These are phyloP conservation scores for Elymus sibiricus DNA, from an alignment of 176 grass and related monocot species.

Conservation along the genomic window DNA sequence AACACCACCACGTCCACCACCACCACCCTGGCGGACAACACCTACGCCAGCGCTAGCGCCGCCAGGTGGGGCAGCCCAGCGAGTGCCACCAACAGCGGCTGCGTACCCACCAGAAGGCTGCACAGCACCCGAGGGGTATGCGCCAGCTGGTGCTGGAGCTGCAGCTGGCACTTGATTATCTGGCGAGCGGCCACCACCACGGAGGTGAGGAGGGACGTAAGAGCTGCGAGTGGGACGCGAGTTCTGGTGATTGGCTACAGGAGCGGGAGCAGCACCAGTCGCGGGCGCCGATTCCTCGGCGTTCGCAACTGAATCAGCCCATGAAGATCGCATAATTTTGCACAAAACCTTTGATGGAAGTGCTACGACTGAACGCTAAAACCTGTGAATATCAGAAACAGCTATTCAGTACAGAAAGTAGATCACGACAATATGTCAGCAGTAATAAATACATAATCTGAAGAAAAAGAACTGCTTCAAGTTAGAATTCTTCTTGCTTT, in stretches of 20 bases:
- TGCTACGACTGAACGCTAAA: constrained; percentile 19
- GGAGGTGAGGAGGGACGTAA: constrained; percentile 91
- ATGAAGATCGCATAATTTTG: constrained; percentile 99
- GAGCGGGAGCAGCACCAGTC: constrained; percentile 28
- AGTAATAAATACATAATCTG: background rate
- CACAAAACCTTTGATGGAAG: constrained; percentile 28
- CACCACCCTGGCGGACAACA: constrained; percentile 25
- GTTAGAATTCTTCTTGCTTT: background rate
- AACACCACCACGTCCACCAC: constrained; percentile 15
- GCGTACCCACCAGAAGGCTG: constrained; percentile 37
- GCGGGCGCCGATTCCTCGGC: constrained; percentile 88
- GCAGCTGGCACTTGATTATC: constrained; percentile 23
- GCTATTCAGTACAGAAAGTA: background rate
- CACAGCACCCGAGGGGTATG: constrained; percentile 10
- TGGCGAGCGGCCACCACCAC: constrained; percentile 42
- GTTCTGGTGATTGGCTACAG: constrained; percentile 38
- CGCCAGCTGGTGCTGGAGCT: constrained; percentile 18
- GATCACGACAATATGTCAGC: background rate
- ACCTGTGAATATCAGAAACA: constrained; percentile 18
- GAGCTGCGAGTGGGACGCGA: constrained; percentile 44
- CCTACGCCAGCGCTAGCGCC: background rate
- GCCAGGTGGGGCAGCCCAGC: constrained; percentile 27
- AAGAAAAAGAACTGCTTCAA: background rate
- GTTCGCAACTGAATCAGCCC: constrained; percentile 99
- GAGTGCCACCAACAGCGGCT: constrained; percentile 30